Evolutionary conservation across 805 yeast species (phyloP), one percentile per base, ranked within the genome.

Genomic region (Maudiozyma serrabonitensis): DNA sequence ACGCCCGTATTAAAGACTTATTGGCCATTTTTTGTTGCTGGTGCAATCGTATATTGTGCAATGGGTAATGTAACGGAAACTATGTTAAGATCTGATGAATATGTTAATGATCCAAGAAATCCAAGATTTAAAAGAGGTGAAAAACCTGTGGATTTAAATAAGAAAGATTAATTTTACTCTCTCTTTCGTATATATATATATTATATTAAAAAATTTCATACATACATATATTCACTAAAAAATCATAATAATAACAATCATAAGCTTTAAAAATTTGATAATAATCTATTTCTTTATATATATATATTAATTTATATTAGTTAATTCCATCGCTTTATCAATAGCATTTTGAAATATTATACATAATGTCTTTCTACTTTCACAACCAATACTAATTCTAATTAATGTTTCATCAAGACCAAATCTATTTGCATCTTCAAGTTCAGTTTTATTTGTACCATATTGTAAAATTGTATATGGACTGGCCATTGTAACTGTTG

Each of bases 31-130:
- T 84, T 84, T 62, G 81, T 78, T 64, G 95, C 93, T 67, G 89
- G 91, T 75, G 84, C 73, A 59, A 65, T 80, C 58, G 80, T 91
- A 60, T 83, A 80, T 76, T 83, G 73, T 74, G 75, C 81, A 59
- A 74, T 87, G 62, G 76, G 79, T 69, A 81, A 82, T 74, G 83
- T 80, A 48, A 81, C 88, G 55, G 70, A 69, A 53, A 83, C 84
- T 54, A 77, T 87, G 60, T 74, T 80, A 70, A 75, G 81, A 76
- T 75, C 91, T 50, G 78, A 76, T 55, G 95, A 87, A 73, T 88
- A 82, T 76, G 80, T 82, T 73, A 87, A 88, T 71, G 96, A 88
- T 74, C 96, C 96, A 75, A 86, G 95, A 79, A 88, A 88, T 77
- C 96, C 96, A 72, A 84, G 95, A 75, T 85, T 87, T 68, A 74